phyloP scores from a whole-genome alignment of 75 land plant genomes.

The Cryptomeria japonica region DNA sequence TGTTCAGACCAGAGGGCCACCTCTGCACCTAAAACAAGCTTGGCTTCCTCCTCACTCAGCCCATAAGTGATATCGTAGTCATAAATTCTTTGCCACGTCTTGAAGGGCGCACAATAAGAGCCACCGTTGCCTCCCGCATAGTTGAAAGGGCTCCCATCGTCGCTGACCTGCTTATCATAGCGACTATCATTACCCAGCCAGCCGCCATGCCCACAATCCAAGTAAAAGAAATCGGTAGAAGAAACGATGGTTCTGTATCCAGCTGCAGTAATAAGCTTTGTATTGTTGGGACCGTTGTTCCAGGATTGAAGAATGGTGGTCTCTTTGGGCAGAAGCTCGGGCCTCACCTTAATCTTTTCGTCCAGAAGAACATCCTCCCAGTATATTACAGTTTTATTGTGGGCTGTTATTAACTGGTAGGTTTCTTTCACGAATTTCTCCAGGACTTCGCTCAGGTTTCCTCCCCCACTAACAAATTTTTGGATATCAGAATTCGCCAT shows the following conservation, averaged over 20 bases:
- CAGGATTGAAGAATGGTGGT: slow-evolving; percentile 81
- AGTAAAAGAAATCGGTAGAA: slow-evolving; percentile 74
- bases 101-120: slow-evolving; percentile 87
- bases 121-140: slow-evolving; percentile 54
- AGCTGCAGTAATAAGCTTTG: slow-evolving; percentile 56
- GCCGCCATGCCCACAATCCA: slow-evolving; percentile 88
- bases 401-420: slow-evolving; percentile 47
- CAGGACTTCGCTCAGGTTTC: slow-evolving; percentile 55
- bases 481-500: slow-evolving; percentile 47
- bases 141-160: slow-evolving; percentile 12
- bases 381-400: slow-evolving; percentile 62
- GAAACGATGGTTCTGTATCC: slow-evolving; percentile 89
- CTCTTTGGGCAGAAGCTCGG: slow-evolving; percentile 52
- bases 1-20: slow-evolving; percentile 96
- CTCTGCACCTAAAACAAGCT: slow-evolving; percentile 84
- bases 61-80: slow-evolving; percentile 61
- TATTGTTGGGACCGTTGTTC: slow-evolving; percentile 78
- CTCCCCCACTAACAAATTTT: slow-evolving; percentile 35
- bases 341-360: slow-evolving; percentile 36
- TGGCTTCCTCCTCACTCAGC: slow-evolving; percentile 46
- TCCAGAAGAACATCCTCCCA: slow-evolving; percentile 86
- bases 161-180: slow-evolving; percentile 7
- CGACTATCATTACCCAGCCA: slow-evolving; percentile 54
- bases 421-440: slow-evolving; percentile 59
- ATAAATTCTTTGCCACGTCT: slow-evolving; percentile 77